Percentiles rank a stretch among this genome's conserved stretches.
phyloP scores from a whole-genome alignment of 163 green algal species.

The Botryococcus braunii region DNA sequence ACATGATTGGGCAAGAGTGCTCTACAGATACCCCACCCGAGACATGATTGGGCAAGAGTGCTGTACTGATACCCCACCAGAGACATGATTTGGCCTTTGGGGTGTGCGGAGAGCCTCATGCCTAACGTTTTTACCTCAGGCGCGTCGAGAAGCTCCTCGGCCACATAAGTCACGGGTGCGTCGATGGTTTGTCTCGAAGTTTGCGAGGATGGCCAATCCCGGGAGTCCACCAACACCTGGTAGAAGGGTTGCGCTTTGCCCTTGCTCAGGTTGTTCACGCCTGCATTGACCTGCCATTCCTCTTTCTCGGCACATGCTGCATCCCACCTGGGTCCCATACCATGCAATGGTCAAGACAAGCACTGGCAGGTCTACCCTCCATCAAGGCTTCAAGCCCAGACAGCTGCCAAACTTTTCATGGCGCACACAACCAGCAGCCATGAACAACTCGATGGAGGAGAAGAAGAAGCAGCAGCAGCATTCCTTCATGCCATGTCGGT shows the following conservation, averaged over 20 bases:
- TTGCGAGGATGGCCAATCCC: constrained; percentile 49
- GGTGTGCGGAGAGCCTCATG: neutral
- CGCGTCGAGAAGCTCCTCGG: constrained; percentile 30
- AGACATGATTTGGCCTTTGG: neutral
- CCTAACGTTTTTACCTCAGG: neutral
- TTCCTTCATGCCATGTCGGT: neutral
- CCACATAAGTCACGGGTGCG: constrained; percentile 67
- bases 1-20: neutral
- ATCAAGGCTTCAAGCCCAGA: neutral
- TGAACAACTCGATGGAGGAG: neutral
- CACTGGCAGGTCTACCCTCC: neutral
- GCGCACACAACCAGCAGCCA: no score
- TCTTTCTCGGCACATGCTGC: constrained; percentile 52
- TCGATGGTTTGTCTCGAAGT: no score
- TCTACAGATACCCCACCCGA: neutral
- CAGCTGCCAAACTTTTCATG: neutral
- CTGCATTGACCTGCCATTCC: constrained; percentile 33
- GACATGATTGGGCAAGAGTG: neutral
- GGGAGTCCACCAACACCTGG: constrained; percentile 55
- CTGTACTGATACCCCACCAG: neutral
- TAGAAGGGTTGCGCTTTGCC: constrained; percentile 31
- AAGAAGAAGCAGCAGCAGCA: neutral
- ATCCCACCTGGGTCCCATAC: constrained; percentile 37
- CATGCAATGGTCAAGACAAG: neutral
- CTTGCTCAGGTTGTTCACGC: constrained; percentile 8